Conservation (phyloP, 768 basidiomycete genomes). For the Xerocomus potaroensis region DNA sequence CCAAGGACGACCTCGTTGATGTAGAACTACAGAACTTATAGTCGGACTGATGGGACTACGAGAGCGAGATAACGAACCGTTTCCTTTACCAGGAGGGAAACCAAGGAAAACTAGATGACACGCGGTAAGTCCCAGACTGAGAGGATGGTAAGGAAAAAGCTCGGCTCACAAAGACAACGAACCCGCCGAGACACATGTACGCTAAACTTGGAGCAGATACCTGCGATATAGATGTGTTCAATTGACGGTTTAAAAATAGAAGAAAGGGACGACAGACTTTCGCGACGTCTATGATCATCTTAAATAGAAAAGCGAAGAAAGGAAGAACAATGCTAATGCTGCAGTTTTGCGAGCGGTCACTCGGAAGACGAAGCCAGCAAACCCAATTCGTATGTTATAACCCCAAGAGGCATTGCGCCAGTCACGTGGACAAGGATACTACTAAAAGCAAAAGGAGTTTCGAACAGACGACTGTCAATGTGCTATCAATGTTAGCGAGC, state of each 20-base stretch:
- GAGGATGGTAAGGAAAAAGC: no score
- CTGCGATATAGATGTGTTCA: no score
- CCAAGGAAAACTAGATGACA: conserved; percentile 66
- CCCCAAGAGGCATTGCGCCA: no score
- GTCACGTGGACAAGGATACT: no score
- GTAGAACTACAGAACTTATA: conserved; percentile 51
- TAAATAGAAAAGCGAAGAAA: not conserved
- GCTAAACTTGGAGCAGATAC: conserved; percentile 49
- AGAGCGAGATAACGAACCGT: conserved; percentile 40
- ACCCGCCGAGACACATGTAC: conserved; percentile 61
- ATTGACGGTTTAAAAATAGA: no score
- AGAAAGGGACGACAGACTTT: conserved; percentile 23
- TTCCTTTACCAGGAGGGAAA: conserved; percentile 81
- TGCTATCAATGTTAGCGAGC: no score
- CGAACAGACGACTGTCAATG: no score
- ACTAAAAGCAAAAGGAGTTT: no score
- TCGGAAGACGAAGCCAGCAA: no score
- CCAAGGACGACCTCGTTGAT: conserved; percentile 94
- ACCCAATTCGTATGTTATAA: no score
- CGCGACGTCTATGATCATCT: conserved; percentile 22
- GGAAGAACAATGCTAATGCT: not conserved
- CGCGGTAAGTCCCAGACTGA: not conserved
- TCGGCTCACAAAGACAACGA: conserved; percentile 43
- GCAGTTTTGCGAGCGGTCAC: not conserved
- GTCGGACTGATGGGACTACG: not conserved